Evolutionary conservation across 1,284 basidiomycete genomes (phyloP), one percentile per base, ranked within the genome.

Genomic region (Ustilago lituana): DNA sequence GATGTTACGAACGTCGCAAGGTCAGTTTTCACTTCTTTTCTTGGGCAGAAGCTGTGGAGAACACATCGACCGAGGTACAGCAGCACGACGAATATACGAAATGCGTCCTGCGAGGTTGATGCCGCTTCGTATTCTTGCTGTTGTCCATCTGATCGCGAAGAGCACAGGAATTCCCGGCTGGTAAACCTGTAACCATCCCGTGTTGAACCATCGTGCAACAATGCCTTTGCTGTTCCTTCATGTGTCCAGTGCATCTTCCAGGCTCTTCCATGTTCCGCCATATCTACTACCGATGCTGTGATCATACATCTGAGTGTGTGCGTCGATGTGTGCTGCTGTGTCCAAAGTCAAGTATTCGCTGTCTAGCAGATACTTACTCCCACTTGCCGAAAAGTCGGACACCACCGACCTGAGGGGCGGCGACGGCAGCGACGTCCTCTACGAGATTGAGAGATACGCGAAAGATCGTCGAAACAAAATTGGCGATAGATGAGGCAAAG

Each of bases 311-410:
- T n/a, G n/a, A n/a, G n/a, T n/a, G n/a, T n/a, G n/a, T n/a, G 33
- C 35, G 1, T 38, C 2, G 14, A 7, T 29, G 35, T 29, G 32
- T 50, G 45, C 57, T 54, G 46, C 50, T 56, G 15, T 44, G 50
- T 61, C 29, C 6, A 19, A 22, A 38, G 24, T 7, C 37, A 23
- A 31, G 17, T 29, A 23, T 31, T 23, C 27, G 49, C n/a, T n/a
- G n/a, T n/a, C n/a, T n/a, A n/a, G n/a, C 32, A 27, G 23, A 59
- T 70, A 76, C 74, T 74, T 68, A 76, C 74, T 73, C 76, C 68
- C 77, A 80, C 68, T 77, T 80, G 63, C 66, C 73, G 56, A 82
- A 79, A 49, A 80, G 78, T 54, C 80, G 78, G 46, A 81, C 80
- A 48, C 65, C 64, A 50, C 80, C 80, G 24, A 68, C 66, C 71